Percentiles rank a stretch among this genome's conserved stretches.
Conservation (phyloP, 2,329 filamentous ascomycete species). For the Ascochyta rabiei region DNA sequence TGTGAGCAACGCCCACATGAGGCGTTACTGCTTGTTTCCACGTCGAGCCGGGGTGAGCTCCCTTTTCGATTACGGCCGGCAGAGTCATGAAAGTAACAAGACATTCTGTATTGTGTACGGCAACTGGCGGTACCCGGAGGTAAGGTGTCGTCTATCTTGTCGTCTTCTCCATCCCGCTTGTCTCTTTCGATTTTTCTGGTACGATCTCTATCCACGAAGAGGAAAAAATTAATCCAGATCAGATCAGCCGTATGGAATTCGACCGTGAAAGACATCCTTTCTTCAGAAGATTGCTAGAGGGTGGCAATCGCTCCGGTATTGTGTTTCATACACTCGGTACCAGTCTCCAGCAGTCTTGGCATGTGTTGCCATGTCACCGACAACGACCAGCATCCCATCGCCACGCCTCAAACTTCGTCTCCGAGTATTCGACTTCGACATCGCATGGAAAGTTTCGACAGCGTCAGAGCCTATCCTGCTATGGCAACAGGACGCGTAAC, state of each 20-base stretch:
- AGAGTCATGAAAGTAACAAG: constrained; percentile 44
- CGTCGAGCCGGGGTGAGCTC: constrained; percentile 56
- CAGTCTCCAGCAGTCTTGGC: constrained; percentile 23
- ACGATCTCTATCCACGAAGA: constrained; percentile 19
- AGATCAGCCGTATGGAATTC: constrained; percentile 70
- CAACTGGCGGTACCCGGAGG: constrained; percentile 45
- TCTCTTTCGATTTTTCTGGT: constrained; percentile 67
- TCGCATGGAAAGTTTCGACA: constrained; percentile 65
- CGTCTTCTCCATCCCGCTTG: constrained; percentile 66
- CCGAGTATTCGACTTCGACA: constrained; percentile 63
- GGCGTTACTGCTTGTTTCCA: constrained; percentile 54
- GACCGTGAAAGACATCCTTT: constrained; percentile 68
- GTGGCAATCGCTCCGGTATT: constrained; percentile 68
- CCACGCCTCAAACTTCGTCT: constrained; percentile 60
- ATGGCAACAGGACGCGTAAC: constrained; percentile 60
- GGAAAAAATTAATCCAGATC: not conserved
- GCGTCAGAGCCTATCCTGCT: constrained; percentile 62
- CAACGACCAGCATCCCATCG: constrained; percentile 66
- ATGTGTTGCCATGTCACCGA: constrained; percentile 59
- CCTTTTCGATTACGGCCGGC: constrained; percentile 50
- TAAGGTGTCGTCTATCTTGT: constrained; percentile 57
- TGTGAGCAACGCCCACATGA: constrained; percentile 37
- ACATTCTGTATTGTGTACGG: constrained; percentile 7
- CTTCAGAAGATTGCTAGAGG: constrained; percentile 66
- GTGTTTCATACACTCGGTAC: constrained; percentile 67